Conservation (phyloP, 78 protist species). For the Kipferlia bialata region DNA sequence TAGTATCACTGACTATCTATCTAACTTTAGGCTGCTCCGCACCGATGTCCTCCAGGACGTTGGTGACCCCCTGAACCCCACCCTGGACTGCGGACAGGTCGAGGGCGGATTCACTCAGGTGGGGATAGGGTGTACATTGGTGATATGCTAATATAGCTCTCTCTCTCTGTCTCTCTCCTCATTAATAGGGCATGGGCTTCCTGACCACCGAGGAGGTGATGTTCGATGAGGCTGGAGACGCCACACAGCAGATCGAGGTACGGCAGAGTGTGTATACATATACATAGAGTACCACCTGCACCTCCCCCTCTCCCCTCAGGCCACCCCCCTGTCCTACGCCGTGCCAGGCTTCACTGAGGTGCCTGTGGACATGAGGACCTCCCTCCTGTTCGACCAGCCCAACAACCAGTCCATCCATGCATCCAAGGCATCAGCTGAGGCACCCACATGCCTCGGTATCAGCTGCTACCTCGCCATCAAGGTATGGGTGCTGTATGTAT, state of each 20-base stretch:
- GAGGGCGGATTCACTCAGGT: conserved; percentile 24
- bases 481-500: too few species aligned
- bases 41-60: conserved; percentile 6
- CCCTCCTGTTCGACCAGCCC: neutral
- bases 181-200: neutral
- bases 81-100: conserved; percentile 18
- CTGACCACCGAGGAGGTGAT: neutral
- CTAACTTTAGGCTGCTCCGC: neutral
- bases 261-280: too few species aligned
- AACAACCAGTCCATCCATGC: neutral
- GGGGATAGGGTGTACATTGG: too few species aligned
- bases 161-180: too few species aligned
- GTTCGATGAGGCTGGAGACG: neutral
- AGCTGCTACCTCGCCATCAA: neutral
- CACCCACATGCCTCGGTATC: neutral
- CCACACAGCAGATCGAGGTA: too few species aligned
- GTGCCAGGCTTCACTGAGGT: neutral
- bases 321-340: neutral
- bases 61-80: conserved; percentile 10
- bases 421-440: conserved; percentile 6
- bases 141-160: too few species aligned
- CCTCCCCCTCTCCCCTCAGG: neutral
- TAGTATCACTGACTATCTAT: too few species aligned
- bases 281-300: too few species aligned
- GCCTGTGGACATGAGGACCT: neutral